These are phyloP conservation scores for Deuterostichococcus epilithicus DNA, from an alignment of 139 green algal species.

Conservation along the genomic window DNA sequence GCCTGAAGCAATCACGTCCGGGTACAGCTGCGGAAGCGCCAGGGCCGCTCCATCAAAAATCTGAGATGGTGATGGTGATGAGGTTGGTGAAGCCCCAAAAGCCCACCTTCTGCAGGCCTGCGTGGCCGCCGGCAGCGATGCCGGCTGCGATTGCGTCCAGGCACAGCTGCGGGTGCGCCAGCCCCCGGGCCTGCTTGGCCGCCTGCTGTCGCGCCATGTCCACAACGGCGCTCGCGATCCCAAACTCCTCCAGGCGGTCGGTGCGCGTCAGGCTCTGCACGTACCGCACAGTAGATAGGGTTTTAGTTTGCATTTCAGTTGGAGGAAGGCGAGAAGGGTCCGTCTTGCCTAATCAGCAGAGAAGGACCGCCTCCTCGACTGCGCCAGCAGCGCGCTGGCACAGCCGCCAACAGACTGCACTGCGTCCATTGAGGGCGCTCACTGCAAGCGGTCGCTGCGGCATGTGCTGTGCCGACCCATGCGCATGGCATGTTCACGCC, in stretches of 20 bases:
- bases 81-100: too few relatives aligned
- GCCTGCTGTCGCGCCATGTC: slow-evolving; percentile 73
- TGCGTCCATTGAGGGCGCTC: too few relatives aligned
- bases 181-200: slow-evolving; percentile 50
- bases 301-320: too few relatives aligned
- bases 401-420: too few relatives aligned
- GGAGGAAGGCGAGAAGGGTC: too few relatives aligned
- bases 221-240: slow-evolving; percentile 72
- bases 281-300: not conserved
- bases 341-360: too few relatives aligned
- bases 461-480: too few relatives aligned
- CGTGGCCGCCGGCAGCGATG: slow-evolving; percentile 71
- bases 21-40: slow-evolving; percentile 84
- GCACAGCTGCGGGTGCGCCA: slow-evolving; percentile 90
- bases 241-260: slow-evolving; percentile 73
- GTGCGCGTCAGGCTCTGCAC: slow-evolving; percentile 33
- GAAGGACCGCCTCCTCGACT: too few relatives aligned
- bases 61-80: not conserved
- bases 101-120: slow-evolving; percentile 70
- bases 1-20: slow-evolving; percentile 85
- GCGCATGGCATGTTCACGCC: too few relatives aligned
- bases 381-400: too few relatives aligned
- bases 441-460: too few relatives aligned
- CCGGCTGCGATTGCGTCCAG: slow-evolving; percentile 86
- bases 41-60: too few relatives aligned